phyloP scores from a whole-genome alignment of 768 basidiomycete genomes.

The Sarcodon sp. region DNA sequence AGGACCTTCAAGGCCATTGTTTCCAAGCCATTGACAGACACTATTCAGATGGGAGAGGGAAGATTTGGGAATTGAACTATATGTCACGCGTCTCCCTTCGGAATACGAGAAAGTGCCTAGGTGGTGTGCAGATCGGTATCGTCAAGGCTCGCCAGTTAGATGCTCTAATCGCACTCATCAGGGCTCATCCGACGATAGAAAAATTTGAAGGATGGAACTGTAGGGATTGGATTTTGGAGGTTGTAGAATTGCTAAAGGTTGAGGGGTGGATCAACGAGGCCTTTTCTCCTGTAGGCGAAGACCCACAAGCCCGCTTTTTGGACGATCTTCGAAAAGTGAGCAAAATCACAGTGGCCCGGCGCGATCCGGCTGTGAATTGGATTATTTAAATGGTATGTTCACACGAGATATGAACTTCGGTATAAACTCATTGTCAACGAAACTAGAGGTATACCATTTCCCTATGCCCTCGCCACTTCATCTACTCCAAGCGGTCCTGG shows the following conservation, averaged over 20 bases:
- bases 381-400: too few species aligned
- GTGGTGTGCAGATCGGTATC: constrained; percentile 3
- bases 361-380: too few species aligned
- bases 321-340: too few species aligned
- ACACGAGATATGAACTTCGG: too few species aligned
- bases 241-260: not conserved
- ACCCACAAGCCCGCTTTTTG: too few species aligned
- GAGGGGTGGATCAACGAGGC: not conserved
- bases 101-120: constrained; percentile 2
- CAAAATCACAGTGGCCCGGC: too few species aligned
- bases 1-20: constrained; percentile 5
- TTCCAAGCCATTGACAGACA: constrained; percentile 8
- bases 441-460: too few species aligned
- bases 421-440: too few species aligned
- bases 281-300: not conserved
- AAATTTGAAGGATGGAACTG: constrained; percentile 3
- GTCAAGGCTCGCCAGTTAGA: not conserved
- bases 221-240: constrained; percentile 6
- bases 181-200: not conserved
- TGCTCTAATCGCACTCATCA: not conserved
- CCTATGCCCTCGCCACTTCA: too few species aligned
- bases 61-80: too few species aligned
- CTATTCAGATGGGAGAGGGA: not conserved
- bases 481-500: too few species aligned
- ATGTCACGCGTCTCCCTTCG: not conserved